Conservation (phyloP, 2,329 filamentous ascomycete species). For the Helotiales sp. region DNA sequence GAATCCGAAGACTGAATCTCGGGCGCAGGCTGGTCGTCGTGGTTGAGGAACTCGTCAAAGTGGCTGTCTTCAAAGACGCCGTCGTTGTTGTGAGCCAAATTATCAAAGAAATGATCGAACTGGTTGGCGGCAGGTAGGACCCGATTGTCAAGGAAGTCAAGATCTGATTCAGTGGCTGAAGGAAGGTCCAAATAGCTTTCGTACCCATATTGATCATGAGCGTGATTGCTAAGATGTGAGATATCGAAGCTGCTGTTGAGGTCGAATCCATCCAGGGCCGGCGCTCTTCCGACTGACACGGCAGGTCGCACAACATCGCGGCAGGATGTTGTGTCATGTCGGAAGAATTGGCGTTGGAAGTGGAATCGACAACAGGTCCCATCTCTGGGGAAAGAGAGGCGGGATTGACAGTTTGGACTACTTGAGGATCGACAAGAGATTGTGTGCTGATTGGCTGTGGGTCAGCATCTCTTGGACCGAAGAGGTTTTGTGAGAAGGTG, state of each 20-base stretch:
- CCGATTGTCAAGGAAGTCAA: constrained; percentile 76
- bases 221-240: constrained; percentile 58
- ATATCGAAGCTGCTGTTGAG: constrained; percentile 39
- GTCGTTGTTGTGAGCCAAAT: constrained; percentile 67
- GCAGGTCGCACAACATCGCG: constrained; percentile 99
- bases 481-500: constrained; percentile 64
- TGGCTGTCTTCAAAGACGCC: constrained; percentile 58
- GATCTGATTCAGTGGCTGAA: constrained; percentile 72
- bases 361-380: constrained; percentile 54
- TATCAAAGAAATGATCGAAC: constrained; percentile 68
- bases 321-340: constrained; percentile 99
- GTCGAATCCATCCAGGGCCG: constrained; percentile 42
- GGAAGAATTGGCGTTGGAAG: constrained; percentile 53
- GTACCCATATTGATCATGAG: constrained; percentile 70
- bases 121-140: constrained; percentile 75
- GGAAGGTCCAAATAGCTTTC: constrained; percentile 72
- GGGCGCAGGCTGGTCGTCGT: constrained; percentile 50
- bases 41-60: constrained; percentile 57
- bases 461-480: constrained; percentile 50
- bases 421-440: constrained; percentile 41
- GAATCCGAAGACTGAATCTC: constrained; percentile 44
- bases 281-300: constrained; percentile 85
- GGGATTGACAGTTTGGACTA: constrained; percentile 61
- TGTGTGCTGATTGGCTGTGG: constrained; percentile 31
- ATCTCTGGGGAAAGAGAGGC: constrained; percentile 64